Percentiles rank a stretch among this genome's conserved stretches.
Conservation (phyloP, 1,284 basidiomycete species). For the Anthracocystis walkeri region DNA sequence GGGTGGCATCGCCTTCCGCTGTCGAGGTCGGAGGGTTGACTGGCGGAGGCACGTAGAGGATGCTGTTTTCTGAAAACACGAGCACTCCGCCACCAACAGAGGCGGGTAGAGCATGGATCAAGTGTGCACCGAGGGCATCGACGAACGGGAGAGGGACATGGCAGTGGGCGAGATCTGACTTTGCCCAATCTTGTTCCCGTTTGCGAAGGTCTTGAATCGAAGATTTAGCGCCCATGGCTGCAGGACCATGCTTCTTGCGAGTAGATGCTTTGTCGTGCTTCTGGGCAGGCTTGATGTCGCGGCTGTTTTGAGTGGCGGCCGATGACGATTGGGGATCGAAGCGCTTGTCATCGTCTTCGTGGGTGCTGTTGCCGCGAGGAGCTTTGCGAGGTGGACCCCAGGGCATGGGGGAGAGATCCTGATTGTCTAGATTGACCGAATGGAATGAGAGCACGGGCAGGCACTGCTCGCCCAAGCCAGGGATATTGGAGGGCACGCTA, state of each 20-base stretch:
- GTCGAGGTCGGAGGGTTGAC: conserved; percentile 10
- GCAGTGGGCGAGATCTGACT: conserved; percentile 45
- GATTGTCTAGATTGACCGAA: conserved; percentile 33
- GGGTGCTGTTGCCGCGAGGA: conserved; percentile 19
- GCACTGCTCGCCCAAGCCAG: conserved; percentile 60
- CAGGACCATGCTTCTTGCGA: conserved; percentile 52
- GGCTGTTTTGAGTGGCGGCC: conserved; percentile 27
- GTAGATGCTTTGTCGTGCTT: conserved; percentile 25
- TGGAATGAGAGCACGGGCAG: conserved; percentile 67
- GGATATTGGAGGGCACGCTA: conserved; percentile 50
- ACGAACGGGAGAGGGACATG: conserved; percentile 62
- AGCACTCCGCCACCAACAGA: conserved; percentile 62
- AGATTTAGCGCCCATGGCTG: conserved; percentile 47
- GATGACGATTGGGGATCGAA: conserved; percentile 24
- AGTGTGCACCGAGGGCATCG: conserved; percentile 62
- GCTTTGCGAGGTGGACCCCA: conserved; percentile 57
- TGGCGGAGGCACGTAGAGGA: conserved; percentile 61
- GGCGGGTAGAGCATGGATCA: conserved; percentile 54
- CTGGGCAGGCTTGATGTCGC: conserved; percentile 20
- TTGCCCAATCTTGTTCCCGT: conserved; percentile 53
- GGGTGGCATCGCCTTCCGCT: background rate
- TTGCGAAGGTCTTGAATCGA: conserved; percentile 31
- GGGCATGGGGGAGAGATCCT: conserved; percentile 54
- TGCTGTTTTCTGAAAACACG: conserved; percentile 60
- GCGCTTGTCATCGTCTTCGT: conserved; percentile 21